phyloP scores from a whole-genome alignment of 129 eudicot genomes.

The Flaveria brownii region DNA sequence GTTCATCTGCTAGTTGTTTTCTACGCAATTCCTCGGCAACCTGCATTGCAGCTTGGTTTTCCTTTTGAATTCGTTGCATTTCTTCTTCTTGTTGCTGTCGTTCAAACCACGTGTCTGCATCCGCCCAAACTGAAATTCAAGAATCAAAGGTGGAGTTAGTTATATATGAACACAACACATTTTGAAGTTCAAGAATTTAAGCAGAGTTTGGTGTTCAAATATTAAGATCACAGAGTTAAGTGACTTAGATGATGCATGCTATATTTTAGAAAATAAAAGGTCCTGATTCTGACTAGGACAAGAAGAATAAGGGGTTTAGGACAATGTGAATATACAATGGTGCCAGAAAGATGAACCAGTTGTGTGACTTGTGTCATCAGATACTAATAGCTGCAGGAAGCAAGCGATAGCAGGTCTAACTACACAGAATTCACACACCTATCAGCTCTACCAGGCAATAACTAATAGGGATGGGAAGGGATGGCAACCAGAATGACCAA shows the following conservation, averaged over 20 bases:
- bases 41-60: conserved; percentile 62
- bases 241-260: neutral
- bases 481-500: neutral
- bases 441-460: too few species aligned
- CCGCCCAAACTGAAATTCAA: conserved; percentile 79
- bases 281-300: neutral
- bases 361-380: neutral
- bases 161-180: conserved; percentile 9
- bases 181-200: neutral
- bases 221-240: neutral
- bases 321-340: neutral
- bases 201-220: neutral
- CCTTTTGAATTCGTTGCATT: conserved; percentile 77
- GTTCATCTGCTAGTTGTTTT: conserved; percentile 71
- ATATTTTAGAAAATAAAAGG: neutral
- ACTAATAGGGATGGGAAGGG: neutral
- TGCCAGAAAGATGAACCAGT: neutral
- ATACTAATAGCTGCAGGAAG: neutral
- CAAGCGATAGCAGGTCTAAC: too few species aligned
- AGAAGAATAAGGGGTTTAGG: neutral
- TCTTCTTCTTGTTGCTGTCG: conserved; percentile 88
- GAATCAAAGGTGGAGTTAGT: neutral
- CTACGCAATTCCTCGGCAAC: conserved; percentile 80
- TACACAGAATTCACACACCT: too few species aligned
- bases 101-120: conserved; percentile 97